A percentile compares a stretch with the other conserved stretches of the same genome.
These are phyloP conservation scores for Monilinia laxa DNA, from an alignment of 2,329 filamentous ascomycete species.

Conservation along the genomic window DNA sequence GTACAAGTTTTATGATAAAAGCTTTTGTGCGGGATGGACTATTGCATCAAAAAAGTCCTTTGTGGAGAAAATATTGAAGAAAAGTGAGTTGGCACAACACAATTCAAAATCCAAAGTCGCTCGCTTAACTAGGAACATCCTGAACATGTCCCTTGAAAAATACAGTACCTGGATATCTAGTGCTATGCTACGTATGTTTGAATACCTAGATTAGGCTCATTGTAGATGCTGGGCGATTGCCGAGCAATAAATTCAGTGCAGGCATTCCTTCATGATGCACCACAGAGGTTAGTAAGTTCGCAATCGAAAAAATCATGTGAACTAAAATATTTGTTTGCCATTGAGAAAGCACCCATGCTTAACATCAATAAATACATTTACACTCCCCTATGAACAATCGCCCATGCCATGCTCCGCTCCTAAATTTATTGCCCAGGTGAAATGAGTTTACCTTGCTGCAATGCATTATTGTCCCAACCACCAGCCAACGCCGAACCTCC, in stretches of 20 bases:
- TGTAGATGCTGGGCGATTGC: not conserved
- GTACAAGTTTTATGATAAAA: no score
- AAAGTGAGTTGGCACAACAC: constrained; percentile 6
- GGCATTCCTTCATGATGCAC: not conserved
- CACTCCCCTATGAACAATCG: constrained; percentile 34
- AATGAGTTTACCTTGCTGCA: constrained; percentile 77
- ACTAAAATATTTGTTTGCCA: constrained; percentile 22
- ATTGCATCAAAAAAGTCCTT: not conserved
- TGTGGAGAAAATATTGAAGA: not conserved
- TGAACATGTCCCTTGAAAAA: not conserved
- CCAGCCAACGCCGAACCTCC: constrained; percentile 78
- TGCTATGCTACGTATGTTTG: not conserved
- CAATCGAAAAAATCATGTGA: not conserved
- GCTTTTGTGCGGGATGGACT: no score
- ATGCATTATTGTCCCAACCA: constrained; percentile 78
- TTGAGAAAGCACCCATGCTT: constrained; percentile 26
- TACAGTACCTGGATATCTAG: not conserved
- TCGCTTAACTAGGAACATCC: constrained; percentile 15
- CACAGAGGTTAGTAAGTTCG: not conserved
- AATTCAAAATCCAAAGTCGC: not conserved
- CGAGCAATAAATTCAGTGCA: not conserved
- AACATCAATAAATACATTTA: constrained; percentile 39
- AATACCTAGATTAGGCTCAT: not conserved
- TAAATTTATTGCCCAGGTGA: constrained; percentile 81
- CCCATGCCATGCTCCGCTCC: constrained; percentile 22